Base-by-base conservation (phyloP, 176 grass and related monocot species). In the Musa troglodytarum region DNA sequence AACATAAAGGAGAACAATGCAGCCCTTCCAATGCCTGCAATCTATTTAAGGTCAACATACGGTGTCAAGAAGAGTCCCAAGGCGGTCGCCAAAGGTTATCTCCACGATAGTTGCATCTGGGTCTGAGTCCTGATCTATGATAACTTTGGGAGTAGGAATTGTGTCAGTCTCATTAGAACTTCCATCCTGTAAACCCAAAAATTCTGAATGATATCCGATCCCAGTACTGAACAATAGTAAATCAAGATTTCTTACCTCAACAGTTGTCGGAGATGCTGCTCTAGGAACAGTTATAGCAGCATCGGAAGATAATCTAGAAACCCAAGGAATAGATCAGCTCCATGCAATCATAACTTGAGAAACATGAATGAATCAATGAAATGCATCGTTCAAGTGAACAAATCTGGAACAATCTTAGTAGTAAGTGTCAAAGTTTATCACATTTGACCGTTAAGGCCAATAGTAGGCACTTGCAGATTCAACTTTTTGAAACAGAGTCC, bases 91-190 rank as follows among this genome's bases (percentile, higher is more conserved):
- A 74, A 99, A 94, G 70, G 90, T 99, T 63, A 99, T 52, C 77
- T 92, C 95, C 58, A 99, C 95, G 63, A 92, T 87, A 22, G 95
- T 99, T 81, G 95, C 86, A 83, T 99, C 81, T 1, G 90, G 84
- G 83, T 99, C 88, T 23, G 95, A 91, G 74, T 94, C 95, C 84
- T 99, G 95, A 80, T 99, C 95, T 87, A 99, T 91, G 79, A 89
- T 92, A 85, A 99, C 85, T 87, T 89, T 99, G 10, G 95, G 95
- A 71, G 81, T 93, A 76, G 95, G 95, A 83, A 86, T 75, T 87
- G 82, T 87, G 77, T 84, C 80, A 80, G 82, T 91, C 84, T 82
- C 85, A 83, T 62, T 90, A 85, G 87, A 89, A 62, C 85, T 92
- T 61, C 84, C 86, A 71, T 88, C 91, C 95, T 99, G 86, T 72